Base-by-base conservation (phyloP, 1,139 yeast genomes). In the Geotrichum carabidarum region DNA sequence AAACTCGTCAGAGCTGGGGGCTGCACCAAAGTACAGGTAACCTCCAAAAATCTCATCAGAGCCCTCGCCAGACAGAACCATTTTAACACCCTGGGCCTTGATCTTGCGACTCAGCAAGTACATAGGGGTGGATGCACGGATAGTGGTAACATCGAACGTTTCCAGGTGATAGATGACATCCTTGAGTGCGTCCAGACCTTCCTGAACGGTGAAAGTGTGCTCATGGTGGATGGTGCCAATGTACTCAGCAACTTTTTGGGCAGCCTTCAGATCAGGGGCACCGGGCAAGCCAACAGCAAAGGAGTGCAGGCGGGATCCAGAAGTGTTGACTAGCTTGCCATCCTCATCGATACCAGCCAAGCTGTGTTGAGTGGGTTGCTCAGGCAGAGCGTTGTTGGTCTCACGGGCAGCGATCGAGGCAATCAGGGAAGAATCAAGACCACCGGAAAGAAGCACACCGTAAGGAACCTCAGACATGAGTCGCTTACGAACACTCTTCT, bases 1-100 rank as follows among this genome's bases (percentile, higher is more conserved):
- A 89, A 93, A 93, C 65, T 87, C 98, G 58, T 76, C 77, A 52
- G 96, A 84, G 57, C 85, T 78, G 65, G 99, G 99, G 54, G 99
- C 99, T 68, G 87, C 84, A 54, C 97, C 98, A 69, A 93, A 93
- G 79, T 93, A 93, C 66, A 93, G 78, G 80, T 93, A 93, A 50
- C 99, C 99, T 65, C 99, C 99, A 70, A 93, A 93, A 71, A 93
- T 85, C 78, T 93, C 99, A 74, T 93, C 99, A 46, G 97, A 89
- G 62, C 99, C 99, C 76, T 93, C 99, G 70, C 99, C 99, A 42
- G 96, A 88, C 59, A 93, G 78, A 50, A 93, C 99, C 99, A 93
- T 93, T 83, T 93, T 93, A 67, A 93, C 96, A 73, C 98, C 99
- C 75, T 91, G 98, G 54, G 99, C 99, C 78, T 93, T 93, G 78